phyloP scores from a whole-genome alignment of 2,329 filamentous ascomycete species.

The Penicillium sp. region DNA sequence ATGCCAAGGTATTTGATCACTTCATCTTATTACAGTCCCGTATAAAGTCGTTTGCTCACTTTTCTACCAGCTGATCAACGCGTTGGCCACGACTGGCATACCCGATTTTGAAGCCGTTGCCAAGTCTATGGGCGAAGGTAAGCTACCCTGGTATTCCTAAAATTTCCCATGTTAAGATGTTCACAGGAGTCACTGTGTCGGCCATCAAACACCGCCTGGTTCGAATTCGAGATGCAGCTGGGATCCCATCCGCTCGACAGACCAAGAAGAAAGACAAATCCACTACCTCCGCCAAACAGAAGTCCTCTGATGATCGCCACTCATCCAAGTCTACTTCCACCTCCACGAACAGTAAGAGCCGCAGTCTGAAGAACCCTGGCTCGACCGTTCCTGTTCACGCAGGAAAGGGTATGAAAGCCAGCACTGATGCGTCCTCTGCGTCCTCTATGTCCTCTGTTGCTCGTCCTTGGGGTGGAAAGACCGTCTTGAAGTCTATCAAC shows the following conservation, averaged over 20 bases:
- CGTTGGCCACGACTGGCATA: background rate
- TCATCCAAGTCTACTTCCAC: background rate
- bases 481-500: too few species aligned
- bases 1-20: background rate
- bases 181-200: background rate
- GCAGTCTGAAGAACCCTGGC: background rate
- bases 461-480: too few species aligned
- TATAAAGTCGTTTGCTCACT: background rate
- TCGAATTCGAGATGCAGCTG: slow-evolving; percentile 2
- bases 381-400: background rate
- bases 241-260: background rate
- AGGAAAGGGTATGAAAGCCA: background rate
- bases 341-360: background rate
- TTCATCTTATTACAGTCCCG: background rate
- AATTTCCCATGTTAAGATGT: background rate
- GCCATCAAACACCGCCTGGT: slow-evolving; percentile 2
- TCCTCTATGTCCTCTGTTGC: background rate
- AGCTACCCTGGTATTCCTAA: background rate
- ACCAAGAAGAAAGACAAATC: background rate
- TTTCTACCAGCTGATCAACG: background rate
- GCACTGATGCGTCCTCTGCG: background rate
- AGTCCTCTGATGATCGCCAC: background rate
- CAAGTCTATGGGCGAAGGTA: background rate
- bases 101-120: background rate
- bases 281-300: too few species aligned